Percentiles rank a stretch among this genome's conserved stretches.
Conservation (phyloP, 1,284 basidiomycete genomes). For the Ganoderma multipileum region DNA sequence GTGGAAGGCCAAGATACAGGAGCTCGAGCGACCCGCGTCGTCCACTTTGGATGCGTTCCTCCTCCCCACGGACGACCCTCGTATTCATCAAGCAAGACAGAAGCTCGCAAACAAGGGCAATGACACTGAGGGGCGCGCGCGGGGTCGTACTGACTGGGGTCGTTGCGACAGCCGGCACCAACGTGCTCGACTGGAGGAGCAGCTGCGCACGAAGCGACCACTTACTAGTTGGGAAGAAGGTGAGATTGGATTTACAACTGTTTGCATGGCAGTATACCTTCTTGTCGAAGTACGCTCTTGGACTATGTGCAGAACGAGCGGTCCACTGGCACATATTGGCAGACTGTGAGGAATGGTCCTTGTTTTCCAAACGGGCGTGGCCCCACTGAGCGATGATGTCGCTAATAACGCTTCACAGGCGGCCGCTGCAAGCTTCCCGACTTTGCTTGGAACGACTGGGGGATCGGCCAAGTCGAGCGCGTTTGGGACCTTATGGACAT, state of each 20-base stretch:
- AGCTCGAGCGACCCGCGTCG: slow-evolving; percentile 84
- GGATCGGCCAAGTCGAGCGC: slow-evolving; percentile 89
- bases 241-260: slow-evolving; percentile 37
- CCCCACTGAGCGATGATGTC: not conserved
- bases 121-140: slow-evolving; percentile 63
- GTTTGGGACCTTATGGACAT: slow-evolving; percentile 97
- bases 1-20: slow-evolving; percentile 76
- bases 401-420: slow-evolving; percentile 47
- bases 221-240: slow-evolving; percentile 95
- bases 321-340: too few relatives aligned
- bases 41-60: slow-evolving; percentile 92
- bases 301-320: too few relatives aligned
- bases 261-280: not conserved
- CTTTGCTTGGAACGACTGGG: slow-evolving; percentile 96
- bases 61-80: slow-evolving; percentile 88
- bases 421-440: slow-evolving; percentile 89
- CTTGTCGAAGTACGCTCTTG: too few relatives aligned
- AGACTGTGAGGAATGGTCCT: too few relatives aligned
- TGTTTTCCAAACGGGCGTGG: not conserved
- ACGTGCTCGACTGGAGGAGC: slow-evolving; percentile 85
- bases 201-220: slow-evolving; percentile 84
- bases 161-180: slow-evolving; percentile 94
- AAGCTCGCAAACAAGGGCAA: slow-evolving; percentile 78
- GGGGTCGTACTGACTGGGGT: slow-evolving; percentile 88
- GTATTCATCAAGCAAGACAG: slow-evolving; percentile 88